Evolutionary conservation across 2,329 filamentous ascomycete genomes (phyloP), one percentile per base, ranked within the genome.

Genomic region (Aspergillus japonicus): DNA sequence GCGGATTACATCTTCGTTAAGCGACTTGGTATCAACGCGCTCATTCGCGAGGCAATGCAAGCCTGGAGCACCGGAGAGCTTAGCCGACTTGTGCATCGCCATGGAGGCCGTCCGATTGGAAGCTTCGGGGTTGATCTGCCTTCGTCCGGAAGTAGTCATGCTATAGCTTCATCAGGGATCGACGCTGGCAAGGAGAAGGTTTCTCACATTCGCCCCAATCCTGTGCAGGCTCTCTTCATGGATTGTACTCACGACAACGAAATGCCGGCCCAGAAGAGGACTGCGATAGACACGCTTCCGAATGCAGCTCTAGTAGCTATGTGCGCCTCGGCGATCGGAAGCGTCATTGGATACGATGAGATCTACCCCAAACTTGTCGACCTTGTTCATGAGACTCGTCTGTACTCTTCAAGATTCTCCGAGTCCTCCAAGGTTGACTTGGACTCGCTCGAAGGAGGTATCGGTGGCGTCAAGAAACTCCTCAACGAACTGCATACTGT

Each of bases 221-320:
- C 93, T 4, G 89, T 98, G 0, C 93, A 96, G 66, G 95, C 94
- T 0, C 81, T 99, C 1, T 97, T 99, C 77, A 98, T 98, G 92
- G 96, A 99, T 74, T 99, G 96, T 76, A 99, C 96, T 0, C 95
- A 99, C 75, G 95, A 99, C 78, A 99, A 99, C 69, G 94, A 99
- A 78, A 90, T 92, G 2, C 95, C 95, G 0, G 91, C 94, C 0
- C 94, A 99, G 76, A 97, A 97, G 77, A 86, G 96, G 47, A 93
- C 97, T 73, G 93, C 93, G 54, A 87, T 92, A 61, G 96, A 99
- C 73, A 98, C 95, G 0, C 82, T 99, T 10, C 91, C 96, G 7
- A 98, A 96, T 70, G 93, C 94, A 53, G 95, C 95, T 5, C 83
- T 99, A 4, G 94, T 98, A 42, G 90, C 89, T 71, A 97, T 99